Base-by-base conservation (phyloP, 768 basidiomycete genomes). In the Lactarius deliciosus region DNA sequence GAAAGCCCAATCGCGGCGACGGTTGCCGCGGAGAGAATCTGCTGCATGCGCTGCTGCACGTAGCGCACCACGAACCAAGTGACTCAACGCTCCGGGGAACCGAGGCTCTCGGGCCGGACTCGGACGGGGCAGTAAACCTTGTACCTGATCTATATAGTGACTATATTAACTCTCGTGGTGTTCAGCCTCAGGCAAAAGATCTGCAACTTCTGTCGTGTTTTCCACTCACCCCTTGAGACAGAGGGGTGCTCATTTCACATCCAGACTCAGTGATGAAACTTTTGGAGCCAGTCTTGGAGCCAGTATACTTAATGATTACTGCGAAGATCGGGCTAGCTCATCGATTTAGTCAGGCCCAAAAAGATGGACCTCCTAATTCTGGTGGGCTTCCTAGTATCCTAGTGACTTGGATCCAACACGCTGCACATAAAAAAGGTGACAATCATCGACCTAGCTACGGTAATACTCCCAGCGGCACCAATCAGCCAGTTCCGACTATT, bases 1-100 rank as follows among this genome's bases (percentile, higher is more conserved):
- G 85, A 80, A 60, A 92, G 84, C 54, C 92, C 94, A 57, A 92
- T 83, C 32, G 84, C 75, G 36, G 85, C 81, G 56, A 92, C 80
- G 16, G 87, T 89, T 59, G 83, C 78, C 22, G 81, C 81, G 32
- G 91, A 88, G 67, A 86, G 61, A 50, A 70, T 25, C 32, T 25
- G 63, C 43, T 69, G 55, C 69, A 68, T 70, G 38, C 61, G 61
- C 65, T 50, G 54, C 60, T 36, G 25, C 40, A 8, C 59, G 30
- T 43, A 30, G n/a, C 57, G 13, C 57, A 22, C 13, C 36, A 25
- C 36, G 38, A 22, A 36, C 10, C 7, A 38, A 58, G 36, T 22
- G 22, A 22, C 11, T 40, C 13, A n/a, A n/a, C 45, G 45, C 9
- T 20, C 7, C 13, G 43, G 20, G 3, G 43, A 18, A 2, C 7